Evolutionary conservation across 2,329 filamentous ascomycete genomes (phyloP).

Genomic region (Fusarium fracticaudum): DNA sequence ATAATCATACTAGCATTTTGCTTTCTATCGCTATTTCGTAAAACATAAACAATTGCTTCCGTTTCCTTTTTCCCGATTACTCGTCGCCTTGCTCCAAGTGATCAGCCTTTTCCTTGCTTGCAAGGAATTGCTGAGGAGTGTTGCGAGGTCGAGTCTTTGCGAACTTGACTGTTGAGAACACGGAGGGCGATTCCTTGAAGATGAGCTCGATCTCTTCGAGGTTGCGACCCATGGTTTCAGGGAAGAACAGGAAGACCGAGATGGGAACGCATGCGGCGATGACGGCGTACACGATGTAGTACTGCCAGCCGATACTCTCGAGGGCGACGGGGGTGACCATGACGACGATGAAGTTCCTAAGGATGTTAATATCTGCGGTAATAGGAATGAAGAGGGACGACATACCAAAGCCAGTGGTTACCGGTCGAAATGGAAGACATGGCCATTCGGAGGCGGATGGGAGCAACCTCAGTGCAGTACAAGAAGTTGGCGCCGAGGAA

Average conservation of each 20-base stretch:
- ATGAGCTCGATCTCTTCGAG: slow-evolving; percentile 45
- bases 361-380: slow-evolving; percentile 13
- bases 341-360: slow-evolving; percentile 58
- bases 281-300: slow-evolving; percentile 55
- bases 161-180: slow-evolving; percentile 29
- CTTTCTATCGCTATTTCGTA: slow-evolving; percentile 9
- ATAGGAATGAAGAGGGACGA: slow-evolving; percentile 1
- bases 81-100: slow-evolving; percentile 16
- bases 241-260: slow-evolving; percentile 49
- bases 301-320: slow-evolving; percentile 64
- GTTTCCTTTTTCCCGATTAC: neutral
- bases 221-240: slow-evolving; percentile 49
- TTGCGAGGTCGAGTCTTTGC: slow-evolving; percentile 23
- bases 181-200: slow-evolving; percentile 34
- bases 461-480: slow-evolving; percentile 64
- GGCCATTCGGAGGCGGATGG: slow-evolving; percentile 56
- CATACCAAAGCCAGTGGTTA: slow-evolving; percentile 44
- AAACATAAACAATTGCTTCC: slow-evolving; percentile 15
- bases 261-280: slow-evolving; percentile 57
- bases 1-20: slow-evolving; percentile 27
- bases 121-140: slow-evolving; percentile 21
- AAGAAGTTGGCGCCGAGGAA: slow-evolving; percentile 71
- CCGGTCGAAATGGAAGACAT: slow-evolving; percentile 64
- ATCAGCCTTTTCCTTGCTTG: slow-evolving; percentile 19
- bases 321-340: slow-evolving; percentile 73